Evolutionary conservation across 208 protist genomes (phyloP).

Genomic region (Trypanosoma avium): DNA sequence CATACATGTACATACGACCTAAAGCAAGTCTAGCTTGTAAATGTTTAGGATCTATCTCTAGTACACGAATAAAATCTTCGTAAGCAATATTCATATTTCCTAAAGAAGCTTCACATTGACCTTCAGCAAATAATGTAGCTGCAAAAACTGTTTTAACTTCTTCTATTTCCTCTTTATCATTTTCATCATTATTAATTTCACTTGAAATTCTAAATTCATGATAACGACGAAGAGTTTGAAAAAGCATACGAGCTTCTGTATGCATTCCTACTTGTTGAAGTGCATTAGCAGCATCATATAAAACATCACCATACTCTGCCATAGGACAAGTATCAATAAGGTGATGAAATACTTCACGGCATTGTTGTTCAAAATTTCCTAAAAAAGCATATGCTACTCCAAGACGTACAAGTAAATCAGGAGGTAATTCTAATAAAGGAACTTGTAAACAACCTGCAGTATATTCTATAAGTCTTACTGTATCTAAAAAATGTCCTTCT

Average conservation of each 20-base stretch:
- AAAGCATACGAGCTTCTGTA: constrained; percentile 55
- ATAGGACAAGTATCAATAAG: constrained; percentile 79
- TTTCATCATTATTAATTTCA: no score
- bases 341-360: constrained; percentile 78
- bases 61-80: constrained; percentile 29
- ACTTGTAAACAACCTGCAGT: constrained; percentile 64
- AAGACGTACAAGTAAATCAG: constrained; percentile 81
- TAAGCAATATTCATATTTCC: constrained; percentile 33
- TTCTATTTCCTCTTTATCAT: constrained; percentile 20
- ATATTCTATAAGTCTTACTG: constrained; percentile 65
- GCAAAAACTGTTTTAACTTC: constrained; percentile 65
- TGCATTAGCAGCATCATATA: constrained; percentile 74
- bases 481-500: constrained; percentile 74
- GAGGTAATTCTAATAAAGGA: constrained; percentile 72
- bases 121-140: constrained; percentile 56
- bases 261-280: constrained; percentile 78
- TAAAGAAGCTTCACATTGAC: constrained; percentile 58
- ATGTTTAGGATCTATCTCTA: constrained; percentile 63
- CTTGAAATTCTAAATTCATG: constrained; percentile 71
- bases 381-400: constrained; percentile 81
- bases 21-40: constrained; percentile 76
- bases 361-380: constrained; percentile 55
- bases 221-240: constrained; percentile 64
- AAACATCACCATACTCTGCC: constrained; percentile 79
- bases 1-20: constrained; percentile 66